A percentile compares a stretch with the other conserved stretches of the same genome.
Conservation (phyloP, 495 filamentous ascomycete species). For the Hypoxylon lienhwacheense region DNA sequence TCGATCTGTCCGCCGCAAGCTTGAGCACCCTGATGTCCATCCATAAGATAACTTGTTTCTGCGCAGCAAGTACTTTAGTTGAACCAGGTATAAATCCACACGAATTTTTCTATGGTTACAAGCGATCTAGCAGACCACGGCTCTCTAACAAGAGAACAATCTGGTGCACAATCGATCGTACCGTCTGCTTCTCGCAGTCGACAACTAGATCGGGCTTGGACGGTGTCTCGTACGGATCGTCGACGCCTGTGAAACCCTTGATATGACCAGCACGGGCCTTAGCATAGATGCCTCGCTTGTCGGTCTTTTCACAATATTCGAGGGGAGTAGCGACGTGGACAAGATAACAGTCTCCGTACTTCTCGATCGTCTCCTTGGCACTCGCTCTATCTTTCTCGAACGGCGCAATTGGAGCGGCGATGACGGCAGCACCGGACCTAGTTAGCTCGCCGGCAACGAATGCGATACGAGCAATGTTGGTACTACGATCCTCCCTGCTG, state of each 20-base stretch:
- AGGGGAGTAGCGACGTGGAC: slow-evolving; percentile 93
- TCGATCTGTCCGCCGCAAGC: too few relatives aligned
- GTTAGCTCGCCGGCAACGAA: slow-evolving; percentile 97
- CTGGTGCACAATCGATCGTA: slow-evolving; percentile 94
- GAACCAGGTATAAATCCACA: background rate
- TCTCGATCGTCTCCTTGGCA: slow-evolving; percentile 81
- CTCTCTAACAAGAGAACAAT: slow-evolving; percentile 91
- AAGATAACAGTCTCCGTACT: slow-evolving; percentile 88
- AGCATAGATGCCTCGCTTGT: slow-evolving; percentile 88
- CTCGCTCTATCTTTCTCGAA: slow-evolving; percentile 74
- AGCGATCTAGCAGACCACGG: slow-evolving; percentile 73
- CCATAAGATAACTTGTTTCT: slow-evolving; percentile 2
- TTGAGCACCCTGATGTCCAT: background rate
- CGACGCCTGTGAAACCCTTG: slow-evolving; percentile 97
- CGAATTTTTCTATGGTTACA: slow-evolving; percentile 34
- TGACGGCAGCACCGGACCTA: slow-evolving; percentile 88
- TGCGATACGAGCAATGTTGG: slow-evolving; percentile 92
- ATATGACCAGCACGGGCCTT: slow-evolving; percentile 88
- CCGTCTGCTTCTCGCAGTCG: slow-evolving; percentile 79
- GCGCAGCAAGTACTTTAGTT: background rate
- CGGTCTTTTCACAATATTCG: slow-evolving; percentile 90
- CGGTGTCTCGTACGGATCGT: slow-evolving; percentile 93
- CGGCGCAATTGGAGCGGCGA: slow-evolving; percentile 95
- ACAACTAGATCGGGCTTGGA: slow-evolving; percentile 81
- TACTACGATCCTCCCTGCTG: slow-evolving; percentile 88